Base-by-base conservation (phyloP, 768 basidiomycete genomes). In the Russula abietina region DNA sequence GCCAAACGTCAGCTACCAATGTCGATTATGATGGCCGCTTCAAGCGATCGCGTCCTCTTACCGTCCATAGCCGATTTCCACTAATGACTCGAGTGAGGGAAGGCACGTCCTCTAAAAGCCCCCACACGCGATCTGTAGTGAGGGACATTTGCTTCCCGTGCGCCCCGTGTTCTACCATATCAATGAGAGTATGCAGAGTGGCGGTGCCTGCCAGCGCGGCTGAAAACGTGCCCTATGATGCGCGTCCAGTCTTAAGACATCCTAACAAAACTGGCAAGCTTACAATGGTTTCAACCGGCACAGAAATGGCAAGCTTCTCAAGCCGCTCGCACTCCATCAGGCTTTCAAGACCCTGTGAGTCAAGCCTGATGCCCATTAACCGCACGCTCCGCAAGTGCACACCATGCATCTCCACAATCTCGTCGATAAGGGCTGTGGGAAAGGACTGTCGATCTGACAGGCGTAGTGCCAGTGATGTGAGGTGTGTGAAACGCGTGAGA, bases 61-160 rank as follows among this genome's bases (percentile, higher is more conserved):
- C 67, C 65, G 67, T 66, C 67, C 65, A 68, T 38, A 60, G 24
- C 43, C 67, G 65, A 60, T 54, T 66, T 30, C 55, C 61, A 45
- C 65, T 68, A 55, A 68, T 46, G 39, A 68, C 67, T 30, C 55
- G 54, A 22, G 52, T 41, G 52, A 68, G 58, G 28, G 51, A 59
- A 39, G 58, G 61, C 12, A 68, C 54, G 1, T 57, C 59, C 43
- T 66, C 67, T 43, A 67, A 62, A 4, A 67, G 57, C 28, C 32
- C 17, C 19, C 54, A 22, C 11, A 66, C 67, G 38, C 65, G 65
- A 59, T 67, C 67, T 4, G 60, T 66, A 22, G 65, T 67, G 36
- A 67, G 67, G 22, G 55, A 57, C 45, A 24, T 39, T n/a, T 55
- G 60, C 30, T 36, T 61, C 19, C 65, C 64, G 26, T 62, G 61